Evolutionary conservation across 2,329 filamentous ascomycete species (phyloP), one percentile per base, ranked within the genome.

Genomic region (Fusarium xylarioides): DNA sequence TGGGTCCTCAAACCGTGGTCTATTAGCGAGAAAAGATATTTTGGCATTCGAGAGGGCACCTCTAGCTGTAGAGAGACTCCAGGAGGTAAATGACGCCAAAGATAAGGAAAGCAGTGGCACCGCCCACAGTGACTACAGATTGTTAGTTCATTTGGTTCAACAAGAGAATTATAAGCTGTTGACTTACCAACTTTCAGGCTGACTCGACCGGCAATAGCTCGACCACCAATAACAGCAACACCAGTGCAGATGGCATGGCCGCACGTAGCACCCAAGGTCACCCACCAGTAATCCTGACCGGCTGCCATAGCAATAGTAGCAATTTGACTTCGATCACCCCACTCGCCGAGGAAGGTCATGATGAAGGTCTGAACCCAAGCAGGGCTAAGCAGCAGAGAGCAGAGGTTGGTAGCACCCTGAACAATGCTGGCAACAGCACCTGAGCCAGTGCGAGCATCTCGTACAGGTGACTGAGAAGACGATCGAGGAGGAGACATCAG

Each of bases 291-390:
- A 81, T 99, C 96, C 82, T 97, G 94, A 26, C 96, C 96, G 38
- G 96, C 95, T 55, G 96, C 96, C 96, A 99, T 99, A 60, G 96
- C 96, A 80, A 99, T 97, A 1, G 96, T 99, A 28, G 96, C 96
- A 78, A 99, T 98, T 84, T 99, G 96, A 81, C 94, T 97, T 75
- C 96, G 91, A 79, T 99, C 96, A 64, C 96, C 96, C 96, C 96
- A 99, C 82, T 99, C 96, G 44, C 96, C 96, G 35, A 99, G 85
- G 84, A 99, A 99, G 5, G 96, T 99, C 96, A 99, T 99, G 77
- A 97, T 90, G 80, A 99, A 99, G 0, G 96, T 99, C 83, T 98
- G 95, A 19, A 99, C 96, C 96, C 96, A 99, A 2, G 95, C 96
- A 3, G 96, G 96, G 82, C 94, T 97, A 43, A 99, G 87, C 9